phyloP scores from a whole-genome alignment of 257 asterid species.

The Jaltomata sinuosa region DNA sequence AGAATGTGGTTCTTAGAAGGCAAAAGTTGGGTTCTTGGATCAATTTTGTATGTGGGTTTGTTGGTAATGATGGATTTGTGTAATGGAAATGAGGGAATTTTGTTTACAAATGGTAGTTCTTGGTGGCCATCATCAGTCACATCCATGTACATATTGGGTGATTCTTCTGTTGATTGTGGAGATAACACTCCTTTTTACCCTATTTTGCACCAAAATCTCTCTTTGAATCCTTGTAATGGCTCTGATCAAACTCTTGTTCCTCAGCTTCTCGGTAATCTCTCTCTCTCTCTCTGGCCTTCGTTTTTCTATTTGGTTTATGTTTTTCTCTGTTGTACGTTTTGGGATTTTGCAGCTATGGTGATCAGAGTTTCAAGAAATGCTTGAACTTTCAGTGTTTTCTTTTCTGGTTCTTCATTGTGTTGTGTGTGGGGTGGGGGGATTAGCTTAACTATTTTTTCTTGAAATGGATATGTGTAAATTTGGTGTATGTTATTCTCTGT shows the following conservation, averaged over 20 bases:
- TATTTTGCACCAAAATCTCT: constrained; percentile 22
- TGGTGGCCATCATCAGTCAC: constrained; percentile 17
- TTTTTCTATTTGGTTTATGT: neutral
- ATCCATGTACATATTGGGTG: constrained; percentile 55
- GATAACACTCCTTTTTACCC: constrained; percentile 45
- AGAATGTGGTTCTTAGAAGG: constrained; percentile 6
- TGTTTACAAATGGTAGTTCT: constrained; percentile 3
- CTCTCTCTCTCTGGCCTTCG: neutral
- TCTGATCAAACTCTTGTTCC: constrained; percentile 56
- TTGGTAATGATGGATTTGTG: constrained; percentile 3
- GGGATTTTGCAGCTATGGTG: neutral
- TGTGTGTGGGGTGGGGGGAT: neutral
- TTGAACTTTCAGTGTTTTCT: neutral
- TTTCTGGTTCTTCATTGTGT: neutral
- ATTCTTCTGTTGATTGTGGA: constrained; percentile 66
- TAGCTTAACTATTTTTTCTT: no score
- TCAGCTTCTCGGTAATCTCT: constrained; percentile 46
- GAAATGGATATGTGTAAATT: no score
- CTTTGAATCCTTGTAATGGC: constrained; percentile 57
- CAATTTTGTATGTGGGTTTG: neutral
- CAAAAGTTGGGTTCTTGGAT: constrained; percentile 5
- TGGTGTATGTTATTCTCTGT: no score
- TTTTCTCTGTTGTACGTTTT: neutral
- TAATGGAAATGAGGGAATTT: constrained; percentile 1
- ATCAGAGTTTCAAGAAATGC: neutral